Conservation (phyloP, 2,329 filamentous ascomycete species). For the Nigrospora osmanthi region DNA sequence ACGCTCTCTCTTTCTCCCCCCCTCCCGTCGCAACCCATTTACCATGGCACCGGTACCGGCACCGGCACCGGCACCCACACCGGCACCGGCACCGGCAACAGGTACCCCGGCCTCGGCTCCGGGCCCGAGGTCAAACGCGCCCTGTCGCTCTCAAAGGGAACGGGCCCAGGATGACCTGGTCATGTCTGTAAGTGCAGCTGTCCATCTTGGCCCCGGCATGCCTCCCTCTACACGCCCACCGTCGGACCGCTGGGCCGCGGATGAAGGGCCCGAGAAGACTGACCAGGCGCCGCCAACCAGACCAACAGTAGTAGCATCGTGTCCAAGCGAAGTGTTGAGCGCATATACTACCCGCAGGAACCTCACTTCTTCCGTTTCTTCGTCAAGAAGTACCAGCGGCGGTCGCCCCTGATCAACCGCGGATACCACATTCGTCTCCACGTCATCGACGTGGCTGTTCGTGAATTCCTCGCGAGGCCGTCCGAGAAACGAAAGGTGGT, state of each 20-base stretch:
- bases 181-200: slow-evolving; percentile 36
- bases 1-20: too few relatives aligned
- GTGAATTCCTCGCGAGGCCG: slow-evolving; percentile 57
- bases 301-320: slow-evolving; percentile 91
- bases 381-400: slow-evolving; percentile 72
- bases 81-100: too few relatives aligned
- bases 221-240: not conserved
- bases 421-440: slow-evolving; percentile 84
- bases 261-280: too few relatives aligned
- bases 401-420: slow-evolving; percentile 84
- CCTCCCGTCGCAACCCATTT: too few relatives aligned
- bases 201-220: too few relatives aligned
- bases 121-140: slow-evolving; percentile 1
- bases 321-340: slow-evolving; percentile 88
- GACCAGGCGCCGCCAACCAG: slow-evolving; percentile 24
- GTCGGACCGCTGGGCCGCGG: too few relatives aligned
- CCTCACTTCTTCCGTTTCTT: slow-evolving; percentile 84
- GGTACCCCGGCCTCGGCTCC: too few relatives aligned
- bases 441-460: slow-evolving; percentile 68
- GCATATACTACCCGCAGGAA: slow-evolving; percentile 69
- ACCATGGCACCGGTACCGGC: too few relatives aligned
- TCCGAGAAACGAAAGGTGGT: slow-evolving; percentile 59
- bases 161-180: slow-evolving; percentile 39
- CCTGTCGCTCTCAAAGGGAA: slow-evolving; percentile 15
- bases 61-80: too few relatives aligned